Evolutionary conservation across 139 green algal species (phyloP).

Genomic region (Coccomyxa sp.): DNA sequence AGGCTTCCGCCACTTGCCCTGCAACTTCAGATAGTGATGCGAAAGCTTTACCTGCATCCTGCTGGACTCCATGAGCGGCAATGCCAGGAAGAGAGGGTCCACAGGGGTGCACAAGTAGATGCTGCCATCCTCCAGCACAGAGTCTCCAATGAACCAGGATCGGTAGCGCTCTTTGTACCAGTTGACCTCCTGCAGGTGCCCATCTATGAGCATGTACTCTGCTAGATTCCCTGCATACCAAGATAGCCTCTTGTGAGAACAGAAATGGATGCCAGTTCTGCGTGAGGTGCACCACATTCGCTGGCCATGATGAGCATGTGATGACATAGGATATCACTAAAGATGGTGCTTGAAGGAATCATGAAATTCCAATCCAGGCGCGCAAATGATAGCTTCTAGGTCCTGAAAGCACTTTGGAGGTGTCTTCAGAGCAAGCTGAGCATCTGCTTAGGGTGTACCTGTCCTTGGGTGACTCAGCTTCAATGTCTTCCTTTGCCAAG

Average conservation of each 20-base stretch:
- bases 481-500: neutral
- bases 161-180: neutral
- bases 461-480: neutral
- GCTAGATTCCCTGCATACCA: neutral
- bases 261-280: neutral
- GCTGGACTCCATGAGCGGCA: constrained; percentile 33
- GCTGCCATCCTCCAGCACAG: constrained; percentile 24
- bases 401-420: no score
- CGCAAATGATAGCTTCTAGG: no score
- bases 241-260: neutral
- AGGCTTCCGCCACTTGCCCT: no score
- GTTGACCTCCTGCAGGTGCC: neutral
- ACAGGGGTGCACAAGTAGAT: constrained; percentile 33
- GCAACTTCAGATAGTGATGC: neutral
- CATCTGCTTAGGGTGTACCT: neutral
- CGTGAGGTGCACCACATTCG: no score
- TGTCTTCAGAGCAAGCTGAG: neutral
- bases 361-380: no score
- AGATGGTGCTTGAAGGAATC: no score
- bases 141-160: neutral
- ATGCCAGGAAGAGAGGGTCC: constrained; percentile 31
- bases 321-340: no score
- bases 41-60: neutral
- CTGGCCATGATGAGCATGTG: no score
- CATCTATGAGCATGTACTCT: neutral